Base-by-base conservation (phyloP, 1,284 basidiomycete genomes). In the Jaminaea rosea region DNA sequence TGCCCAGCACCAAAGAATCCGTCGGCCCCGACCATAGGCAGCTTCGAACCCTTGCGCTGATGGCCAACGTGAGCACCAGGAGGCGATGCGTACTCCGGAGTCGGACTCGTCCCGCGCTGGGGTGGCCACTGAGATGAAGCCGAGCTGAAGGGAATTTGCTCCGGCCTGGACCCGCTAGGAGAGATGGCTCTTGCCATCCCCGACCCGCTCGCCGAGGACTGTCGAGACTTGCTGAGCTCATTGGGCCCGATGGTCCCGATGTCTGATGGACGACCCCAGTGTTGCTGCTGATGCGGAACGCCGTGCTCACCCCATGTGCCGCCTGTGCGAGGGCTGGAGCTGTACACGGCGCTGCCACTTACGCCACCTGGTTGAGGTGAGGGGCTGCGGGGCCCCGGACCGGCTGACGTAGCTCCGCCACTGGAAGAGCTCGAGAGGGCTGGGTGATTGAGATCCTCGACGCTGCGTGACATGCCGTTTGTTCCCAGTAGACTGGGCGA, bases 401-500 rank as follows among this genome's bases (percentile, higher is more conserved):
- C 26, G 39, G 17, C 19, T 23, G n/a, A 9, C 29, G 21, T 23
- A n/a, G n/a, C n/a, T n/a, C n/a, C n/a, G n/a, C 21, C 15, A 15
- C 26, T 19, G 13, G 27, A 19, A 10, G 24, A 41, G 17, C 17
- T 17, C 24, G 49, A 31, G n/a, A 28, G 15, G 10, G 32, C 9
- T 3, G 19, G 13, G 15, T 27, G 41, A 2, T 47, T 57, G 44
- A 69, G 53, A 36, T 69, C 65, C 37, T 69, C 67, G 31, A 64
- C 67, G 34, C 67, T 69, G 34, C 65, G 56, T 15, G 67, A 67
- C 44, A 62, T 67, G 52, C 59, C n/a, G n/a, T n/a, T n/a, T n/a
- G n/a, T 59, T 28, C 59, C 42, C 2, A 55, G 52, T 10, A 63
- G 61, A 28, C 60, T 63, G 23, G 65, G 67, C 17, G 65, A 65